phyloP scores from a whole-genome alignment of 148 eudicot species.

The Silene latifolia region DNA sequence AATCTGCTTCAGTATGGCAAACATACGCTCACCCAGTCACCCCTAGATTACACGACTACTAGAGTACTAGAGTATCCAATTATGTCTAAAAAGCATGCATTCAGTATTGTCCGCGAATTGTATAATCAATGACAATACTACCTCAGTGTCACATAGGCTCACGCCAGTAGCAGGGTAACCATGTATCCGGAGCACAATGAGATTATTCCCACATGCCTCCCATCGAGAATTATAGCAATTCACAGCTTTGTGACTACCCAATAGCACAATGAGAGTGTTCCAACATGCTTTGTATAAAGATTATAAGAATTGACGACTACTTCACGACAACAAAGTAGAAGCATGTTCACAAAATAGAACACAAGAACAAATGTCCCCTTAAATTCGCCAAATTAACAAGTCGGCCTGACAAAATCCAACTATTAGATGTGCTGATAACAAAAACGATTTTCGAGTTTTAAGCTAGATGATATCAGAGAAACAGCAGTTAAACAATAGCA shows the following conservation, averaged over 20 bases:
- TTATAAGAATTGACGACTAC: background rate
- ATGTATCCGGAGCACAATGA: no score
- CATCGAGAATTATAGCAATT: background rate
- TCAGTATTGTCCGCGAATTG: no score
- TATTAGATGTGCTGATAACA: background rate
- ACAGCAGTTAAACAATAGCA: conserved; percentile 43
- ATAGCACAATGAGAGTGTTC: background rate
- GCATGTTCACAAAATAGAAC: background rate
- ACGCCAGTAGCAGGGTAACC: no score
- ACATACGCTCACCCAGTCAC: no score
- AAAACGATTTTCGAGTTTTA: background rate
- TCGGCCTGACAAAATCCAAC: background rate
- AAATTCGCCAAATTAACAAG: background rate
- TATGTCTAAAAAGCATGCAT: no score
- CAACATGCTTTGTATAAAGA: background rate
- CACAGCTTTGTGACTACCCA: background rate
- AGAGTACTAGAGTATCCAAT: no score
- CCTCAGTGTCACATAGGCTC: no score
- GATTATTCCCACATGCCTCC: no score
- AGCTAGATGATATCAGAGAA: background rate
- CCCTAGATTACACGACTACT: no score
- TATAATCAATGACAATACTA: no score
- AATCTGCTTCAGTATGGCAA: no score
- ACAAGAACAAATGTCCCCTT: background rate
- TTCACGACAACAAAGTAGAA: background rate